Evolutionary conservation across 2,329 filamentous ascomycete genomes (phyloP).

Genomic region (Magnaporthiopsis rhizophila): DNA sequence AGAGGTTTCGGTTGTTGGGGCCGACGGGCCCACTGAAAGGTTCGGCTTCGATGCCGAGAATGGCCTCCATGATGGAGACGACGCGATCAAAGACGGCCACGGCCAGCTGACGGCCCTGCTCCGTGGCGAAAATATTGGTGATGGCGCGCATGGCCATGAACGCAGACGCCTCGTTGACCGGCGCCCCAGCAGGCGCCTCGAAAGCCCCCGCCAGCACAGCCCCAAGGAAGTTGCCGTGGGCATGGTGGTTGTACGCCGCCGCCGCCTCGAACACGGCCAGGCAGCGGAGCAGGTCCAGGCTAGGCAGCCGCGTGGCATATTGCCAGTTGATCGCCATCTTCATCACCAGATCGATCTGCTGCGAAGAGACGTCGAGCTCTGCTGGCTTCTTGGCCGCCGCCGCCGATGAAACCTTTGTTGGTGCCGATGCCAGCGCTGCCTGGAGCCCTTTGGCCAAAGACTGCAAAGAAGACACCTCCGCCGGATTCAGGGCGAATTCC

Average conservation of each 20-base stretch:
- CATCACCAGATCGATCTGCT: conserved; percentile 55
- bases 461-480: conserved; percentile 36
- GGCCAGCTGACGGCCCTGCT: conserved; percentile 59
- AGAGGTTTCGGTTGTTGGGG: conserved; percentile 64
- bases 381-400: conserved; percentile 31
- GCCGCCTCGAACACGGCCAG: conserved; percentile 60
- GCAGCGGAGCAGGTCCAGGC: conserved; percentile 80
- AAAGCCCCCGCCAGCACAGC: conserved; percentile 1
- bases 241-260: conserved; percentile 43
- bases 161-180: conserved; percentile 30
- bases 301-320: conserved; percentile 69
- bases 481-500: conserved; percentile 63
- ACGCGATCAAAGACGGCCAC: conserved; percentile 51
- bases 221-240: not conserved
- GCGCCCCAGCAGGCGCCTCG: conserved; percentile 8
- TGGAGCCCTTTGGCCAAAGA: conserved; percentile 46
- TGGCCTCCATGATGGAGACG: conserved; percentile 53
- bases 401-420: conserved; percentile 9
- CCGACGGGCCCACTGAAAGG: conserved; percentile 41
- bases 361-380: conserved; percentile 25
- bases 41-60: conserved; percentile 38
- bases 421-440: conserved; percentile 31
- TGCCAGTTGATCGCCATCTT: conserved; percentile 76
- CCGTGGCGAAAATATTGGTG: conserved; percentile 74
- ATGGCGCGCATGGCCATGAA: conserved; percentile 82